These are phyloP conservation scores for Aegilops bicornis DNA, from an alignment of 176 grass and related monocot genomes.

Conservation along the genomic window DNA sequence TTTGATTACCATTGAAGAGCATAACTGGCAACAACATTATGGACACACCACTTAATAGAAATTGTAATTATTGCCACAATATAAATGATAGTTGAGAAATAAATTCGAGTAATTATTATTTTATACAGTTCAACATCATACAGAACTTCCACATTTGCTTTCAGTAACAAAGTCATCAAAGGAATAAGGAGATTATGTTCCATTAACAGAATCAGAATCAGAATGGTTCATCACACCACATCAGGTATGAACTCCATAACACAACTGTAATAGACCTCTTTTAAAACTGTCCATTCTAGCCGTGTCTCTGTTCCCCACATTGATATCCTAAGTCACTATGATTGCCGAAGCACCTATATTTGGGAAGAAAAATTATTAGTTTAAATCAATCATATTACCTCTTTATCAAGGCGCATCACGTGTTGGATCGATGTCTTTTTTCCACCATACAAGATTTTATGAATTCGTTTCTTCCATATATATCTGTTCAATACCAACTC, in stretches of 20 bases:
- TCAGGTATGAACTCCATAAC: not conserved
- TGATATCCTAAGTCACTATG: not conserved
- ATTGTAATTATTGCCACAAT: not conserved
- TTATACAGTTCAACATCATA: not conserved
- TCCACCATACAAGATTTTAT: constrained; percentile 50
- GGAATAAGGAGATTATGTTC: not conserved
- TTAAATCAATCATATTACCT: constrained; percentile 47
- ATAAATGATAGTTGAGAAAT: not conserved
- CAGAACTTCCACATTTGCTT: not conserved
- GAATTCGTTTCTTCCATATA: constrained; percentile 76
- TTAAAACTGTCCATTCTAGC: constrained; percentile 8
- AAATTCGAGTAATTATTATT: not conserved
- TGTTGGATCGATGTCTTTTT: constrained; percentile 60
- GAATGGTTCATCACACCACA: not conserved
- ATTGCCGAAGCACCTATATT: not conserved
- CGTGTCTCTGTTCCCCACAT: constrained; percentile 9
- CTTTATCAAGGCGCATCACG: constrained; percentile 55
- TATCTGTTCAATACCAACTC: constrained; percentile 60
- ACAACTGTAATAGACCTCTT: not conserved
- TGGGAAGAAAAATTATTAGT: not conserved
- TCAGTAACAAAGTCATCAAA: not conserved
- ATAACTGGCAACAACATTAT: not conserved
- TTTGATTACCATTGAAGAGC: not conserved
- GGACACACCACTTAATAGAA: not conserved
- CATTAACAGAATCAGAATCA: not conserved